phyloP scores from a whole-genome alignment of 805 yeast species.

The Metschnikowia kofuensis region DNA sequence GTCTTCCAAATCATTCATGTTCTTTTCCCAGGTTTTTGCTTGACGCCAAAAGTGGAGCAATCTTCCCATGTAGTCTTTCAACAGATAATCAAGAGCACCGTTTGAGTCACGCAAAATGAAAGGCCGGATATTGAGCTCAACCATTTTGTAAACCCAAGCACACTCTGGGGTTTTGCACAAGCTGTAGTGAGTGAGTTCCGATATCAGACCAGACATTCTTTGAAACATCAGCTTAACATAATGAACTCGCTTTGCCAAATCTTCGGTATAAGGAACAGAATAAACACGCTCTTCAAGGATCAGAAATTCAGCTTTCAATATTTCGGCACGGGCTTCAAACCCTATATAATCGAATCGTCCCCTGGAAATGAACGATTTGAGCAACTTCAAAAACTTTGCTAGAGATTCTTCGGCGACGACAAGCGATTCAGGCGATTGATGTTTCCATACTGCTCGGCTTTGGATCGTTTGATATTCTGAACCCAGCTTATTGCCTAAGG shows the following conservation, averaged over 20 bases:
- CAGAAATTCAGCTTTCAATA: background rate
- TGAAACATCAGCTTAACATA: background rate
- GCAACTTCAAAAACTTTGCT: too few species aligned
- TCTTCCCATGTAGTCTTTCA: background rate
- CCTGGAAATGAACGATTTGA: background rate
- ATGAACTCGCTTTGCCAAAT: background rate
- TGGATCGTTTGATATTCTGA: too few species aligned
- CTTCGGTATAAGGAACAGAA: background rate
- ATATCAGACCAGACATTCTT: background rate
- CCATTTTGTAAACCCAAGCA: background rate
- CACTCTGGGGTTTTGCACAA: background rate
- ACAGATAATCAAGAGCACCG: background rate
- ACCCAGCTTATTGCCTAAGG: too few species aligned
- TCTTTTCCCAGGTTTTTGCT: background rate
- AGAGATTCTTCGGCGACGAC: too few species aligned
- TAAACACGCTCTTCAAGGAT: background rate
- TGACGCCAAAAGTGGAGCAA: slow-evolving; percentile 1
- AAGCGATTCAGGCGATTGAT: too few species aligned
- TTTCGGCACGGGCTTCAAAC: background rate
- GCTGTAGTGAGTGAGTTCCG: background rate
- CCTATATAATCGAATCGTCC: background rate
- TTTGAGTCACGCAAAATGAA: background rate
- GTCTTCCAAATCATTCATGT: background rate
- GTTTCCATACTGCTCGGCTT: too few species aligned
- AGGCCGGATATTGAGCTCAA: slow-evolving; percentile 2